Evolutionary conservation across 495 filamentous ascomycete genomes (phyloP).

Genomic region (Margaritispora aquatica): DNA sequence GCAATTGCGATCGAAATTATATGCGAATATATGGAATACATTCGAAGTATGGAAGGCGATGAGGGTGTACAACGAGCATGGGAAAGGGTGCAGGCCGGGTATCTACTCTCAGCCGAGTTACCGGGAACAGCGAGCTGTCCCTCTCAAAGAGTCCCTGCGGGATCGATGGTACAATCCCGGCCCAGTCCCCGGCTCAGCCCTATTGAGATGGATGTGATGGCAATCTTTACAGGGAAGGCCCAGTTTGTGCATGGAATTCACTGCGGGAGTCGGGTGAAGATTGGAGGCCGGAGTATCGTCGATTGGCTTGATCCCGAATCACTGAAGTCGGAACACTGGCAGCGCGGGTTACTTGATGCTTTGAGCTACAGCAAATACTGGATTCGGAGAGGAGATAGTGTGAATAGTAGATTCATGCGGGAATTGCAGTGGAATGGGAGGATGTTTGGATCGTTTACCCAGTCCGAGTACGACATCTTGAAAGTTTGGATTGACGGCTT

Average conservation of each 20-base stretch:
- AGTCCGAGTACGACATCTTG: slow-evolving; percentile 31
- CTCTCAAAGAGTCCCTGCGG: slow-evolving; percentile 16
- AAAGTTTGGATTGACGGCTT: slow-evolving; percentile 33
- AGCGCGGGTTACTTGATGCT: slow-evolving; percentile 19
- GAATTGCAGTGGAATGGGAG: slow-evolving; percentile 38
- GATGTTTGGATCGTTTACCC: slow-evolving; percentile 45
- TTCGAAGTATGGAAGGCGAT: slow-evolving; percentile 23
- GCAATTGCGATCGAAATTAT: slow-evolving; percentile 39
- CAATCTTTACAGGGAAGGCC: slow-evolving; percentile 19
- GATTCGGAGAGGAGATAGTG: slow-evolving; percentile 32
- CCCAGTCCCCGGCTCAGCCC: background rate
- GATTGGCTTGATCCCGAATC: slow-evolving; percentile 33
- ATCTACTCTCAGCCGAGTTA: slow-evolving; percentile 31
- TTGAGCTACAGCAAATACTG: slow-evolving; percentile 24
- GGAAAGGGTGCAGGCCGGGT: slow-evolving; percentile 43
- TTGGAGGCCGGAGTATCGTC: slow-evolving; percentile 20
- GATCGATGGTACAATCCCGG: background rate
- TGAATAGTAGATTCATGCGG: slow-evolving; percentile 30
- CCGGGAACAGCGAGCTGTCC: slow-evolving; percentile 21
- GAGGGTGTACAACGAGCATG: slow-evolving; percentile 30
- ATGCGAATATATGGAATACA: slow-evolving; percentile 31
- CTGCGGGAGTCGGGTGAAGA: slow-evolving; percentile 14
- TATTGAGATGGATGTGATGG: slow-evolving; percentile 7
- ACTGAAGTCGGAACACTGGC: slow-evolving; percentile 19
- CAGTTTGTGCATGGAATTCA: slow-evolving; percentile 19